Base-by-base conservation (phyloP, 352 stramenopile genomes). In the Globisporangium yorkense region DNA sequence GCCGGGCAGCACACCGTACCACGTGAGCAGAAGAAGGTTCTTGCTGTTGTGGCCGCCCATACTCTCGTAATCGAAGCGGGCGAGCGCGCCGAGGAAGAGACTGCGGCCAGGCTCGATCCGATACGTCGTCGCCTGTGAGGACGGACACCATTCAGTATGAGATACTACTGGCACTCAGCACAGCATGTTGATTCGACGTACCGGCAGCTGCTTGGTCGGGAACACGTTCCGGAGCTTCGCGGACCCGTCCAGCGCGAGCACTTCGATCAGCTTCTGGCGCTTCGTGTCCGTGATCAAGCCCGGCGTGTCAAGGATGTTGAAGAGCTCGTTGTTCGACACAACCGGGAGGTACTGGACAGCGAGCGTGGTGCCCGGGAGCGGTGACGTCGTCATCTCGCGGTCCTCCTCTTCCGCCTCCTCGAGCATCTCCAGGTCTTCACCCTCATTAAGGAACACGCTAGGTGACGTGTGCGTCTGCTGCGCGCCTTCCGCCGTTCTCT, bases 331-430 rank as follows among this genome's bases (percentile, higher is more conserved):
- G 46, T 81, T 83, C 33, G 85, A 72, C 40, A 92, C 86, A 5
- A 94, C 72, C 3, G 84, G 81, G 58, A 92, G 62, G 56, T 86
- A 80, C 61, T 90, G 84, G 21, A 92, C 83, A 5, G 82, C 89
- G 45, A 97, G 67, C 10, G 91, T 97, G 29, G 91, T 97, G 33
- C 91, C 91, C 3, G 91, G 91, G 16, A 97, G 71, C 27, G 80
- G 80, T n/a, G 89, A 97, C 15, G 87, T 96, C 16, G 89, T 97
- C 70, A 97, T 85, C 47, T 85, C 60, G 3, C 77, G 70, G 13
- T 79, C 75, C 63, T 90, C 76, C 2, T 86, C 70, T 35, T 88
- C 65, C 35, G 71, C 84, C 29, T 74, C 83, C 50, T 90, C 80
- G 15, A 87, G 70, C 76, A 88, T 89, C 41, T 87, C 74, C 0